Evolutionary conservation across 345 rosid species (phyloP), one percentile per base, ranked within the genome.

Genomic region (Brassica cretica): DNA sequence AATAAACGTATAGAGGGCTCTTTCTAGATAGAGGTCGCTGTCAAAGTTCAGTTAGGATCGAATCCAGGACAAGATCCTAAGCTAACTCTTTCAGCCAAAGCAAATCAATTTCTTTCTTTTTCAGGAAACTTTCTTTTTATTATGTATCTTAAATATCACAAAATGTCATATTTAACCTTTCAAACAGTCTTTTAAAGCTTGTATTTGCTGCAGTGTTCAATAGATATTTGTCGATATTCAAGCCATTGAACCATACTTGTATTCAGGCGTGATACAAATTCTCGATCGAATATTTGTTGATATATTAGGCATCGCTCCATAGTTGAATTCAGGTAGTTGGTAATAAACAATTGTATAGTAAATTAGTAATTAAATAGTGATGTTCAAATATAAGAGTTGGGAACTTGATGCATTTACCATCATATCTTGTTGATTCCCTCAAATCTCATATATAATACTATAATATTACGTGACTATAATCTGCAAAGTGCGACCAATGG

Each of bases 21-120:
- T 82, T 85, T 80, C 79, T 80, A 75, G 83, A 80, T 70, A 71
- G 16, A 75, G 18, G 80, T 80, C 79, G 59, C 65, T 80, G 72
- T 76, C 66, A 78, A 84, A 71, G 79, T 56, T 63, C 60, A 58
- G 76, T 82, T 49, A 76, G 74, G 66, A 74, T 66, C 81, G 80
- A 80, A 82, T 84, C 85, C 53, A 73, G 32, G 73, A 78, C 68
- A 76, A 78, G 73, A 84, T 82, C 87, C 30, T 73, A 68, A 75
- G 76, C 21, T 32, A 78, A 81, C 84, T 79, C 85, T 73, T 78
- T 74, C 78, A 44, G 71, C 73, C 82, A 82, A 75, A 81, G 81
- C 82, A 80, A 81, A 32, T 39, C 21, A 73, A 68, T 83, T 70
- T 70, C 83, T 75, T 70, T 75, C 76, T 80, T 70, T 70, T 70